Evolutionary conservation across 306 rosid species (phyloP), one percentile per base, ranked within the genome.

Genomic region (Dalbergia oliveri): DNA sequence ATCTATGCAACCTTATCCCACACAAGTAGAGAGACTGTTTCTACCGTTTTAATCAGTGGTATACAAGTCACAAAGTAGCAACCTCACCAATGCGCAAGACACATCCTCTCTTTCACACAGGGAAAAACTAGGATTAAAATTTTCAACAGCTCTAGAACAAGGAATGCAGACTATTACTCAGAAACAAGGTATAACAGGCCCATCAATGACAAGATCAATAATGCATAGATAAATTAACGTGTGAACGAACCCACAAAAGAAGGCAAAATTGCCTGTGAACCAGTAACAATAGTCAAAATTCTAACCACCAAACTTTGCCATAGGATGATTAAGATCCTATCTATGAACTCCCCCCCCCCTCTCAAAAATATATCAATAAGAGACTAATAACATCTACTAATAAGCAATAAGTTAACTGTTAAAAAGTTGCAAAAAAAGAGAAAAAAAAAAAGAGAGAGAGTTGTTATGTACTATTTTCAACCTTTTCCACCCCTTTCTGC

Each of bases 391-490:
- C 60, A 14, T 47, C 47, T 75, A 81, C 26, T 66, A 69, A 54
- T 73, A 74, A 54, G 47, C 11, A 65, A 31, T 31, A 31, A 2
- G 66, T 61, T 61, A 31, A 65, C 68, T 77, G 71, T 60, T 9
- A 72, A 68, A 78, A 15, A 56, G 47, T 56, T 13, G 19, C 72
- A 50, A 65, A 80, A 57, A 59, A 37, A 75, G n/a, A n/a, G n/a
- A n/a, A n/a, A 54, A 69, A 76, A 35, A 39, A 44, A 75, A 54
- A 47, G 75, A 81, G 84, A 35, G 1, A 35, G 39, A 35, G 8
- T 37, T 37, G 83, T 47, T 86, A 90, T 89, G 83, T 91, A 90
- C 91, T 86, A 88, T 78, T 44, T 44, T 85, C 86, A 78, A 82
- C 93, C 89, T 84, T 84, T 75, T 59, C 79, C 59, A 12, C 35